phyloP scores from a whole-genome alignment of 352 stramenopile genomes.

The Phytophthora sp. region DNA sequence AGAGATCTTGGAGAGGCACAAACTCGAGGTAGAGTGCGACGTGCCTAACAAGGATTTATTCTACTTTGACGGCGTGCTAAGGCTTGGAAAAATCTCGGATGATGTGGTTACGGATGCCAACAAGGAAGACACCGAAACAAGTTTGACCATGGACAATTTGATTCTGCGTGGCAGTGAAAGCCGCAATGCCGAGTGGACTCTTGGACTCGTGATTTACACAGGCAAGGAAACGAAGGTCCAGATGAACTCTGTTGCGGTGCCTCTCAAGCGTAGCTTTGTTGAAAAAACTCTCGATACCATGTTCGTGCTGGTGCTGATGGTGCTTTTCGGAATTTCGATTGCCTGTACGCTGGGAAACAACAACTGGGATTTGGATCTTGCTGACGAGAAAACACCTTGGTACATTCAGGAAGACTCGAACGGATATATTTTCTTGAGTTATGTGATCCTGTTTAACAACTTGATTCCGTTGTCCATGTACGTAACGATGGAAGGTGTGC shows the following conservation, averaged over 20 bases:
- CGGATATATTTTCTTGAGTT: constrained; percentile 91
- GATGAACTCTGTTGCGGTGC: constrained; percentile 84
- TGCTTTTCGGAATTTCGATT: constrained; percentile 87
- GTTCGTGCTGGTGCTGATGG: constrained; percentile 87
- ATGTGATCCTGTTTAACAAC: constrained; percentile 92
- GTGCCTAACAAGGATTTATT: constrained; percentile 88
- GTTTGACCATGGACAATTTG: constrained; percentile 89
- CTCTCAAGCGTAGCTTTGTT: constrained; percentile 86
- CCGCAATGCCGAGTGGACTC: constrained; percentile 86
- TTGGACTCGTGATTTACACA: constrained; percentile 87
- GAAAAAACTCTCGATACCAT: constrained; percentile 89
- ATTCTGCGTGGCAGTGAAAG: constrained; percentile 87
- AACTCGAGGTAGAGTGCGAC: constrained; percentile 79
- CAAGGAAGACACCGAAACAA: constrained; percentile 45
- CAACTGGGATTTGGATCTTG: constrained; percentile 78
- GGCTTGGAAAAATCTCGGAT: constrained; percentile 31
- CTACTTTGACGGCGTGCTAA: constrained; percentile 83
- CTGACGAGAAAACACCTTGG: constrained; percentile 59
- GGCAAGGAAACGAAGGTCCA: constrained; percentile 85
- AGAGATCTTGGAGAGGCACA: constrained; percentile 73
- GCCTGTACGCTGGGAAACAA: constrained; percentile 86
- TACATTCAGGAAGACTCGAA: constrained; percentile 73
- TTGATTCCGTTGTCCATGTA: constrained; percentile 90
- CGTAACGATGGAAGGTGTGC: constrained; percentile 90
- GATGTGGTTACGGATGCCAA: constrained; percentile 14